Conservation (phyloP, 768 basidiomycete genomes). For the Termitomyces sp. region DNA sequence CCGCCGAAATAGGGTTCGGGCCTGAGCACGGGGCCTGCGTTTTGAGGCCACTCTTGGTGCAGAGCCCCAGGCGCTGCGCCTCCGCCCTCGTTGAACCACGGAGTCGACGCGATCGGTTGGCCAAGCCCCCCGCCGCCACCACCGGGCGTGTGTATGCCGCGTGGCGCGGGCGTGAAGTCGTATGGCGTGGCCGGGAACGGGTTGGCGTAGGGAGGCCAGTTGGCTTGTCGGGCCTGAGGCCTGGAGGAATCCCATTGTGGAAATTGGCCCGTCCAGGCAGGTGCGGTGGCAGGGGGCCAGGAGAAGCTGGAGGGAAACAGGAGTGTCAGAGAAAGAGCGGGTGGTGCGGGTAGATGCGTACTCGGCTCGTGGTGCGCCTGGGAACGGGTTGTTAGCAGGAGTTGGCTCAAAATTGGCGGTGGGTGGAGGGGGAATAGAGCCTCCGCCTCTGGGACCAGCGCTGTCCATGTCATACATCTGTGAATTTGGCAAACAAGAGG, state of each 20-base stretch:
- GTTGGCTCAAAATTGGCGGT: no score
- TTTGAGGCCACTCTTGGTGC: neutral
- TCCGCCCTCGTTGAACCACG: neutral
- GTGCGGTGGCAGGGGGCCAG: neutral
- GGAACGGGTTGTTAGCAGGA: no score
- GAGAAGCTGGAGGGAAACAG: neutral
- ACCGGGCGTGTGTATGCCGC: neutral
- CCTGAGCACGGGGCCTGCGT: neutral
- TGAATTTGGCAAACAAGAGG: no score
- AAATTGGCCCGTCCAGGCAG: no score
- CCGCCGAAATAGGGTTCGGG: neutral
- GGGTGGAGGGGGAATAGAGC: no score
- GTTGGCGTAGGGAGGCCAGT: neutral
- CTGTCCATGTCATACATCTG: no score
- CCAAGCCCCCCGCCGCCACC: neutral
- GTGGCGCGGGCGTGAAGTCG: neutral
- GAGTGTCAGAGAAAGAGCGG: neutral
- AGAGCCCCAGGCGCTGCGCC: neutral
- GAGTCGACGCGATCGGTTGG: neutral
- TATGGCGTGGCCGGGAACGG: neutral
- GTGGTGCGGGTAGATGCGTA: no score
- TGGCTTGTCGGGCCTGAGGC: no score
- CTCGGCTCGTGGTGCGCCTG: no score
- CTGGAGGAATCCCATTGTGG: neutral
- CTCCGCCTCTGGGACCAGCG: no score